Conservation (phyloP, 2,329 filamentous ascomycete genomes). For the Botrytis deweyae region DNA sequence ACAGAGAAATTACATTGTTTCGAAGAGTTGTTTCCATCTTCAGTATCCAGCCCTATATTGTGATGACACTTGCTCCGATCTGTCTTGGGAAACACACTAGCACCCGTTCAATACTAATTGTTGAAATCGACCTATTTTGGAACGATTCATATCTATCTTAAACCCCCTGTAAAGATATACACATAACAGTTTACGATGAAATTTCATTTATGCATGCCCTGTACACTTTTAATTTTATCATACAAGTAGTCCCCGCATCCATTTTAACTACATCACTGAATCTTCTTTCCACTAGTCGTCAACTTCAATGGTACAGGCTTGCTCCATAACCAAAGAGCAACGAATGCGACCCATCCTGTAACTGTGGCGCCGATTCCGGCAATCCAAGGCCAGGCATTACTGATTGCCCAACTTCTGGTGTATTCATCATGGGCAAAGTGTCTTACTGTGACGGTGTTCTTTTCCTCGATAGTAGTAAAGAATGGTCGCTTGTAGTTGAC, state of each 20-base stretch:
- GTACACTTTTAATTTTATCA: constrained; percentile 36
- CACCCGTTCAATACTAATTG: neutral
- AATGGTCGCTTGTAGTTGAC: constrained; percentile 97
- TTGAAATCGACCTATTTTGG: too few relatives aligned
- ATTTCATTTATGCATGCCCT: constrained; percentile 24
- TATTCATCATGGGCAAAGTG: constrained; percentile 98
- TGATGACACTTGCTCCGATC: neutral
- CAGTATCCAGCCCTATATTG: neutral
- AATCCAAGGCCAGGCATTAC: constrained; percentile 92
- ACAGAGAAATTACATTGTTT: neutral
- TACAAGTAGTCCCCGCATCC: constrained; percentile 27
- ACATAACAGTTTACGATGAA: constrained; percentile 1
- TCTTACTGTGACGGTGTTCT: constrained; percentile 88
- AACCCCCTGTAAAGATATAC: neutral
- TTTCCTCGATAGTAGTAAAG: constrained; percentile 85
- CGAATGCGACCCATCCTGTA: constrained; percentile 80
- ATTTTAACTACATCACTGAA: constrained; percentile 36
- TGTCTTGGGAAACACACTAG: neutral
- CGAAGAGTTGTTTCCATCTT: neutral
- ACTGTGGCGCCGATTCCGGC: constrained; percentile 82
- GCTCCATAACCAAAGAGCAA: constrained; percentile 82
- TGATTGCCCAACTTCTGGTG: constrained; percentile 86
- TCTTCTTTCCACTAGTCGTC: constrained; percentile 43
- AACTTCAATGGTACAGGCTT: constrained; percentile 49
- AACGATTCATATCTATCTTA: neutral